Conservation (phyloP, 2,329 filamentous ascomycete species). For the Daldinia sp. region DNA sequence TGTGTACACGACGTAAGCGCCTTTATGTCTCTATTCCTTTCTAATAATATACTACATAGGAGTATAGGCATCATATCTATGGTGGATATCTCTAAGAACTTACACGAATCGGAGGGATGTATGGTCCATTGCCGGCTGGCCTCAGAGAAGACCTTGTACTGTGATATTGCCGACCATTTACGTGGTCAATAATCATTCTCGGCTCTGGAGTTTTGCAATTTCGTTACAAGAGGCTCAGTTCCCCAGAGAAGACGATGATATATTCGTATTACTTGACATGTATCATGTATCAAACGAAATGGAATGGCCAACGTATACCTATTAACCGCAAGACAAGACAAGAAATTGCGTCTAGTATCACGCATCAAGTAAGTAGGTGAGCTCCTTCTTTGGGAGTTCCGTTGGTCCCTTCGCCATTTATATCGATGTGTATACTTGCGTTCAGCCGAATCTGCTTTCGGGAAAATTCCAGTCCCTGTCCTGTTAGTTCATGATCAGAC, state of each 20-base stretch:
- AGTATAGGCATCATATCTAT: background rate
- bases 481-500: too few species aligned
- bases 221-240: too few species aligned
- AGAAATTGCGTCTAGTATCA: background rate
- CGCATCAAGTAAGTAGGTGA: background rate
- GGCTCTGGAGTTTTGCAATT: background rate
- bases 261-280: background rate
- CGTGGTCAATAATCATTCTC: background rate
- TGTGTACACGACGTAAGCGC: slow-evolving; percentile 14
- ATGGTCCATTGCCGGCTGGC: background rate
- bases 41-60: slow-evolving; percentile 6
- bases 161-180: background rate
- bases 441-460: slow-evolving; percentile 21
- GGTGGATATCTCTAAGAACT: background rate
- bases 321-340: background rate
- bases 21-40: slow-evolving; percentile 5
- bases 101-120: background rate
- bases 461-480: background rate
- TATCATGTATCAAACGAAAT: background rate
- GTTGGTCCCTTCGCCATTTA: background rate
- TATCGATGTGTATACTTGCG: background rate
- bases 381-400: slow-evolving; percentile 18
- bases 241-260: background rate
- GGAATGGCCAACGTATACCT: background rate
- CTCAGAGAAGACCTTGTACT: background rate